phyloP scores from a whole-genome alignment of 257 asterid genomes.

The Fraxinus quadrangulata region DNA sequence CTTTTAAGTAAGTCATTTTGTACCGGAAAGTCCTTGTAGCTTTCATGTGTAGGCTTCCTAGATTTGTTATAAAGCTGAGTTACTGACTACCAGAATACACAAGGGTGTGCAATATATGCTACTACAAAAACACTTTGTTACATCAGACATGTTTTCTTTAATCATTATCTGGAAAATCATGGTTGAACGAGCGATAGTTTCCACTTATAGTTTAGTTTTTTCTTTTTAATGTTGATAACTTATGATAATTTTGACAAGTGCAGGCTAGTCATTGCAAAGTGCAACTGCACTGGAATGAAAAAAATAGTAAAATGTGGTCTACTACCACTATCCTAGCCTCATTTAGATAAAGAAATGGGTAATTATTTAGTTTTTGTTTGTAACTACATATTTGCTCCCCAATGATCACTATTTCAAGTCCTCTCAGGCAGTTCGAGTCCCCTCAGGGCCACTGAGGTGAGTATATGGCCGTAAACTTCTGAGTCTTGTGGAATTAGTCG shows the following conservation, averaged over 20 bases:
- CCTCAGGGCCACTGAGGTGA: too few relatives aligned
- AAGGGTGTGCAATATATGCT: background rate
- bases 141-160: background rate
- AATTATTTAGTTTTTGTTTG: background rate
- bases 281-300: background rate
- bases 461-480: too few relatives aligned
- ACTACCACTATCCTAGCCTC: background rate
- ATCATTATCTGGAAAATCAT: background rate
- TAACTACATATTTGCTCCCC: background rate
- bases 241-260: background rate
- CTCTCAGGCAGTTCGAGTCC: too few relatives aligned
- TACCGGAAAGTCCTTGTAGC: background rate
- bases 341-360: background rate
- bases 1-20: too few relatives aligned
- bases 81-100: background rate
- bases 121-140: background rate
- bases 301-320: background rate
- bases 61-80: too few relatives aligned
- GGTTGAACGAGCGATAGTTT: background rate
- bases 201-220: background rate
- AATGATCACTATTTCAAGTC: too few relatives aligned
- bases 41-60: too few relatives aligned
- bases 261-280: constrained; percentile 1
- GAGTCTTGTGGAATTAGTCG: too few relatives aligned
- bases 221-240: background rate